Evolutionary conservation across 768 basidiomycete genomes (phyloP).

Genomic region (Lactarius deliciosus): DNA sequence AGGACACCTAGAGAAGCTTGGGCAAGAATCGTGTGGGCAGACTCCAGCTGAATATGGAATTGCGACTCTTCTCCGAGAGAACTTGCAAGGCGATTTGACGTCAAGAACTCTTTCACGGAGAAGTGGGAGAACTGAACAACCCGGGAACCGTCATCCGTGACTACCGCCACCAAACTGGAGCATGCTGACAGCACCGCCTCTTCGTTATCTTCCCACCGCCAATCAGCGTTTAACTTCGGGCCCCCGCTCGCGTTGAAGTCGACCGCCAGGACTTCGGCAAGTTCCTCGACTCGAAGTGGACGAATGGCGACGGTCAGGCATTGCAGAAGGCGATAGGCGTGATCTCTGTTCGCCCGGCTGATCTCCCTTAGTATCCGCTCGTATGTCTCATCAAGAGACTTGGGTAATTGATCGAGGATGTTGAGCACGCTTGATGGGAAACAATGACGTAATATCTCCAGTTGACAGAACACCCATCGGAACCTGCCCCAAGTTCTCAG

Average conservation of each 20-base stretch:
- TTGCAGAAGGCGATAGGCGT: neutral
- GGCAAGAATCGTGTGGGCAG: no score
- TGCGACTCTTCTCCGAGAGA: no score
- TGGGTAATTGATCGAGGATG: neutral
- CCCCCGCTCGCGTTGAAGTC: neutral
- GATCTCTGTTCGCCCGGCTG: no score
- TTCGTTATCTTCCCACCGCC: neutral
- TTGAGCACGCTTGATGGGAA: neutral
- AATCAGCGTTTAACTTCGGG: neutral
- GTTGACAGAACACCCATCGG: conserved; percentile 4
- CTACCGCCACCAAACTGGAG: neutral
- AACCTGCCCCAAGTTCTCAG: neutral
- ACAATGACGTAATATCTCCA: conserved; percentile 1
- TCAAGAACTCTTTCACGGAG: no score
- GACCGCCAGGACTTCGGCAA: neutral
- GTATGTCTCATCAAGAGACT: conserved; percentile 3
- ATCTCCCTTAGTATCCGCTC: neutral
- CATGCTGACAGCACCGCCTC: neutral
- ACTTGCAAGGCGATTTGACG: no score
- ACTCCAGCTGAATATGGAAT: no score
- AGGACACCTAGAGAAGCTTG: no score
- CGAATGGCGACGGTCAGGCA: no score
- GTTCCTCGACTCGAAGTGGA: conserved; percentile 1
- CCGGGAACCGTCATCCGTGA: neutral
- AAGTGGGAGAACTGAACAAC: no score